These are phyloP conservation scores for Solanum sejunctum DNA, from an alignment of 257 asterid species.

Conservation along the genomic window DNA sequence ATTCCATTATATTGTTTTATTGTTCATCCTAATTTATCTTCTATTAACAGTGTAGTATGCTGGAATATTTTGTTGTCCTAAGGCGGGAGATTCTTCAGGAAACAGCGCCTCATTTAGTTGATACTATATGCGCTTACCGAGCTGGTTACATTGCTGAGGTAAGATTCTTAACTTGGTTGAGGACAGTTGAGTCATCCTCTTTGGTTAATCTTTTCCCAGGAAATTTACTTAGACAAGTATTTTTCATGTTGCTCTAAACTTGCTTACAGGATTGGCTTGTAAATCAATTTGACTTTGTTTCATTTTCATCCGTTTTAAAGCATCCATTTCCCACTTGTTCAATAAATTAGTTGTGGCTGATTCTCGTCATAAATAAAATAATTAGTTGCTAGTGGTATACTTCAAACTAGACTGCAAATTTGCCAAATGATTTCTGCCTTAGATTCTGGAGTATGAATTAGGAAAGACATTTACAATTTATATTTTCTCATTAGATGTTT, in stretches of 20 bases:
- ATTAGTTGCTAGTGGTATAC: not conserved
- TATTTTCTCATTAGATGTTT: not conserved
- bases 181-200: not conserved
- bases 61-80: constrained; percentile 11
- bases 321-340: not conserved
- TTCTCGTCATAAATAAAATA: not conserved
- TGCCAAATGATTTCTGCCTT: not conserved
- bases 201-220: not conserved
- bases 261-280: not conserved
- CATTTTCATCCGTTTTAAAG: not conserved
- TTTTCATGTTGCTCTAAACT: not conserved
- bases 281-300: not conserved
- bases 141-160: constrained; percentile 94
- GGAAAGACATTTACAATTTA: not conserved
- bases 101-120: constrained; percentile 55
- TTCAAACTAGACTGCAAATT: not conserved
- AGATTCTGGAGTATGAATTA: not conserved
- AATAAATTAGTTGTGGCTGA: not conserved
- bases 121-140: constrained; percentile 62
- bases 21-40: constrained; percentile 5
- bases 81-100: constrained; percentile 87
- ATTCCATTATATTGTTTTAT: constrained; percentile 1
- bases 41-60: not conserved
- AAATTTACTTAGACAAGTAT: not conserved
- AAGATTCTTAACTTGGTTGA: constrained; percentile 11